Base-by-base conservation (phyloP, 83 land plant genomes). In the Thuja plicata region DNA sequence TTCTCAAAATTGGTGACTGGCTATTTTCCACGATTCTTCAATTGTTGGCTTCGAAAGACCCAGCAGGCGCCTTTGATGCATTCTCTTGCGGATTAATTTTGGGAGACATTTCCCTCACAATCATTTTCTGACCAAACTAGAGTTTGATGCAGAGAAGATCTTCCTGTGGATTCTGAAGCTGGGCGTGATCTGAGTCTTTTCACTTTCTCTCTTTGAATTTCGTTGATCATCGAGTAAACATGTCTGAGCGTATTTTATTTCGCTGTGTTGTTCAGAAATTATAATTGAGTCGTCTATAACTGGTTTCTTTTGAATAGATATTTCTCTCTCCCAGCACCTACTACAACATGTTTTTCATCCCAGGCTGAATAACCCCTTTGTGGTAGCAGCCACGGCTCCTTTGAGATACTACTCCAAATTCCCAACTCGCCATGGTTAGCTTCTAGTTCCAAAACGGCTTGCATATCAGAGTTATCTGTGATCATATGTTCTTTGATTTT, bases 201-300 rank as follows among this genome's bases (percentile, higher is more conserved):
- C n/a, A n/a, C n/a, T n/a, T n/a, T n/a, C n/a, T n/a, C n/a, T n/a
- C n/a, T n/a, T n/a, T n/a, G n/a, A n/a, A n/a, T n/a, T n/a, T n/a
- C n/a, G n/a, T n/a, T n/a, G n/a, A n/a, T n/a, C n/a, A n/a, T n/a
- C n/a, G n/a, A n/a, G n/a, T n/a, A n/a, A n/a, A n/a, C n/a, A n/a
- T 6, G 71, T 60, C 38, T 87, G 30, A 66, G 7, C 32, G 38
- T 27, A 57, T 87, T 62, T 50, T 13, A 57, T 38, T 87, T 87
- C 87, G 62, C 30, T 10, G 38, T 60, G 76, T 1, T 66, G 45
- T 87, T 60, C 40, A 87, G 87, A 57, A 24, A 87, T 54, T 37
- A 37, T 17, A 87, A 87, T n/a, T 21, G 87, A 87, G 87, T 87
- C 87, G 62, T 87, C 87, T 87, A 32, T 34, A 27, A 37, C 13